Evolutionary conservation across 441 rosid genomes (phyloP).

Genomic region (Corymbia calophylla): DNA sequence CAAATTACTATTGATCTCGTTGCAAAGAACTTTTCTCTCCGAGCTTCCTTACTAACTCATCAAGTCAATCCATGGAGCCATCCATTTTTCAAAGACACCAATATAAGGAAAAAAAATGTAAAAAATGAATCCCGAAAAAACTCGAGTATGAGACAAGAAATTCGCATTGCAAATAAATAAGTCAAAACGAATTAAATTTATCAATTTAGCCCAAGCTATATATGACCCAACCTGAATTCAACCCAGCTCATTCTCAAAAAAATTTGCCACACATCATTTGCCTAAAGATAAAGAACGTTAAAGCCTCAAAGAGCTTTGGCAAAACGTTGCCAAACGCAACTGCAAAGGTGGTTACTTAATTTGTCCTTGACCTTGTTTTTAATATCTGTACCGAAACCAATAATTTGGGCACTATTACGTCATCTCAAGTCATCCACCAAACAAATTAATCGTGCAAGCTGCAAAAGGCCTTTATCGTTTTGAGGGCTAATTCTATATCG

Average conservation of each 20-base stretch:
- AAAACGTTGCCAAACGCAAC: background rate
- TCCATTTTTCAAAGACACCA: background rate
- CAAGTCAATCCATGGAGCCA: background rate
- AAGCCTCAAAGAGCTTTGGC: background rate
- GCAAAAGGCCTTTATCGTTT: background rate
- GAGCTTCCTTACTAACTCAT: background rate
- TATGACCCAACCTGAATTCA: background rate
- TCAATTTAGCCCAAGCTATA: background rate
- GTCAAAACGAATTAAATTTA: background rate
- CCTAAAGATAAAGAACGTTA: background rate
- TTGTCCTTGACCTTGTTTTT: background rate
- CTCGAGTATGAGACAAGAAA: background rate
- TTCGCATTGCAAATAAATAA: background rate
- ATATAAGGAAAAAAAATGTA: background rate
- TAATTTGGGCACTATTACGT: background rate
- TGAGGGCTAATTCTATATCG: background rate
- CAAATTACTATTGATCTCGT: background rate
- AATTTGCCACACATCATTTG: background rate
- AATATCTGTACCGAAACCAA: background rate
- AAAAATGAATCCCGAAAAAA: background rate
- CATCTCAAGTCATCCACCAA: background rate
- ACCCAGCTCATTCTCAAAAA: background rate
- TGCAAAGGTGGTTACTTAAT: background rate
- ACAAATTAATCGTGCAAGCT: too few relatives aligned
- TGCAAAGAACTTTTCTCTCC: background rate